Evolutionary conservation across 495 filamentous ascomycete genomes (phyloP), one percentile per base, ranked within the genome.

Genomic region (Cercophora scortea): DNA sequence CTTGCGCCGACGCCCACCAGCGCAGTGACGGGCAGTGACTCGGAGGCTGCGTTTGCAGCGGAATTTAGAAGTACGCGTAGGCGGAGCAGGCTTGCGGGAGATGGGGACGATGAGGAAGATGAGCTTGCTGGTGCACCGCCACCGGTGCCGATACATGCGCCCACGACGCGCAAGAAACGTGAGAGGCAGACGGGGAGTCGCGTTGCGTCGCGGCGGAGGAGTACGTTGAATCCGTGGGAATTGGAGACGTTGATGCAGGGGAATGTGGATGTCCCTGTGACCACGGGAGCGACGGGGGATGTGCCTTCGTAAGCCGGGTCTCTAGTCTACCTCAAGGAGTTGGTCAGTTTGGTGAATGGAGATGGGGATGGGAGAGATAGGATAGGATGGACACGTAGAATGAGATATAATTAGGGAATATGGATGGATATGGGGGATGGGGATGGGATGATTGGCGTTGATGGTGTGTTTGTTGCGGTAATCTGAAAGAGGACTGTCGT

Each of bases 161-260:
- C 25, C 25, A 25, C 25, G 63, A 67, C 79, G 68, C 61, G 74
- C 60, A 62, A 55, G 43, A 57, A 64, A 18, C 54, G 69, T 55
- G 45, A 75, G 72, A 58, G 54, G 56, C 40, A 63, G 62, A 39
- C 72, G 61, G 59, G 71, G 63, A 71, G 66, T 62, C 66, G 69
- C 62, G 60, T 64, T 49, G 74, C 72, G 0, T 78, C 73, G 44
- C 72, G 86, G 47, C 70, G 86, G 59, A 69, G 86, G 42, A 89
- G 85, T 52, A 89, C 86, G 8, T 70, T 90, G 0, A 86, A 81
- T 18, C 81, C 78, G n/a, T 83, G 83, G 70, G 86, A 90, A 57
- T 59, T 89, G 44, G 82, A 86, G 49, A 80, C 62, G 32, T 39
- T 67, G 52, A 60, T 67, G 6, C 50, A 66, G 49, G 62, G 62